phyloP scores from a whole-genome alignment of 441 rosid genomes.

The Adansonia grandidieri region DNA sequence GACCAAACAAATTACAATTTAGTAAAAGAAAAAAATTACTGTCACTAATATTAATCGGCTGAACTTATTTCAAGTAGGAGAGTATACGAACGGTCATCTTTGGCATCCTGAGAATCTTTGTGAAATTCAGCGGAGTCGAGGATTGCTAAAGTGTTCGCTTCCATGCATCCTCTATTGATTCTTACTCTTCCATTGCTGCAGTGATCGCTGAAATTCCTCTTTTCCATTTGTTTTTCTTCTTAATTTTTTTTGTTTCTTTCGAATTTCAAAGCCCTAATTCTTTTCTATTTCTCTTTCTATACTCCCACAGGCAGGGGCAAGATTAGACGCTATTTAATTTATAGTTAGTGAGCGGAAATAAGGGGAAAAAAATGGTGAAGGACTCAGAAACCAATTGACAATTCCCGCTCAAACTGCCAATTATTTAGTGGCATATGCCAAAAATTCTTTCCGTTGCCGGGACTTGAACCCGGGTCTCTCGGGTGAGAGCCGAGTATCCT shows the following conservation, averaged over 20 bases:
- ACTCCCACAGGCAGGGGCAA: background rate
- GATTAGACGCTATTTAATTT: background rate
- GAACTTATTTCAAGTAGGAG: background rate
- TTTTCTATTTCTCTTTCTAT: background rate
- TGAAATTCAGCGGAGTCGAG: constrained; percentile 55
- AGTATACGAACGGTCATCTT: constrained; percentile 57
- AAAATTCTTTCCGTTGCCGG: no score
- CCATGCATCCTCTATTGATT: constrained; percentile 47
- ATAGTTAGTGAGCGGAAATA: background rate
- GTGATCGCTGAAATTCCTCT: constrained; percentile 14
- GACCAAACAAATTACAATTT: constrained; percentile 15
- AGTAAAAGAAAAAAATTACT: background rate
- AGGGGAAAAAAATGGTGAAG: background rate
- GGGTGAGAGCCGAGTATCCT: no score
- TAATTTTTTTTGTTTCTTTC: background rate
- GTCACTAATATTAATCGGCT: background rate
- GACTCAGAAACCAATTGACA: no score
- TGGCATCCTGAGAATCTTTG: constrained; percentile 53
- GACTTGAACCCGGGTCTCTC: no score
- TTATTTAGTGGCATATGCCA: background rate
- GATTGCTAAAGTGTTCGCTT: constrained; percentile 75
- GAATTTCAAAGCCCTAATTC: constrained; percentile 14
- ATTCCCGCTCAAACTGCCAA: constrained; percentile 19
- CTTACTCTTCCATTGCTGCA: constrained; percentile 26
- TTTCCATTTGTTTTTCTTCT: constrained; percentile 13